Percentiles rank a stretch among this genome's conserved stretches.
These are phyloP conservation scores for Candida multigemmis DNA, from an alignment of 805 yeast genomes.

Conservation along the genomic window DNA sequence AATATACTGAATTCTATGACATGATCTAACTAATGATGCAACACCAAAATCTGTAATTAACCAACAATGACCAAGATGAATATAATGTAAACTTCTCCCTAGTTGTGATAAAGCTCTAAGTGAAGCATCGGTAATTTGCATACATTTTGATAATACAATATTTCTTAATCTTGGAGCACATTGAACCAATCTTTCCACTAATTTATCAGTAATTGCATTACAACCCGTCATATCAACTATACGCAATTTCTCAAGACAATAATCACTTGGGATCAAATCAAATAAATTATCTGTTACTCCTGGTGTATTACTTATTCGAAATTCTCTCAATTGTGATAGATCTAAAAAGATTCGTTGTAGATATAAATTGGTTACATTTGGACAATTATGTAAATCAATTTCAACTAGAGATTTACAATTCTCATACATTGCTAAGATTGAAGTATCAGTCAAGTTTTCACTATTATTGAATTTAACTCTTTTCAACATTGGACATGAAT, in stretches of 20 bases:
- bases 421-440: conserved; percentile 51
- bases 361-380: conserved; percentile 59
- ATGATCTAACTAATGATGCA: conserved; percentile 57
- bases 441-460: conserved; percentile 52
- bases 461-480: conserved; percentile 77
- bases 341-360: conserved; percentile 48
- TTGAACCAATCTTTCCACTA: conserved; percentile 61
- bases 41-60: conserved; percentile 88
- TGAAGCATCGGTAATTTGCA: conserved; percentile 75
- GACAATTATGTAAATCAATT: conserved; percentile 79
- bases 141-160: conserved; percentile 83
- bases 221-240: conserved; percentile 83
- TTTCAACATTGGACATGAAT: conserved; percentile 64
- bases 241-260: conserved; percentile 57
- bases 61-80: conserved; percentile 91
- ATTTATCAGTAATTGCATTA: conserved; percentile 66
- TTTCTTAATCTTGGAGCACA: conserved; percentile 83
- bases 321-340: conserved; percentile 71
- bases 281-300: conserved; percentile 65
- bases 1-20: conserved; percentile 82
- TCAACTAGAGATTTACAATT: conserved; percentile 79
- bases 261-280: conserved; percentile 38
- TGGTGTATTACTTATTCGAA: conserved; percentile 67
- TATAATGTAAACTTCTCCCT: conserved; percentile 74
- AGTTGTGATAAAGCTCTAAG: conserved; percentile 61